Conservation (phyloP, 2,329 filamentous ascomycete species). For the Colletotrichum theobromicola region DNA sequence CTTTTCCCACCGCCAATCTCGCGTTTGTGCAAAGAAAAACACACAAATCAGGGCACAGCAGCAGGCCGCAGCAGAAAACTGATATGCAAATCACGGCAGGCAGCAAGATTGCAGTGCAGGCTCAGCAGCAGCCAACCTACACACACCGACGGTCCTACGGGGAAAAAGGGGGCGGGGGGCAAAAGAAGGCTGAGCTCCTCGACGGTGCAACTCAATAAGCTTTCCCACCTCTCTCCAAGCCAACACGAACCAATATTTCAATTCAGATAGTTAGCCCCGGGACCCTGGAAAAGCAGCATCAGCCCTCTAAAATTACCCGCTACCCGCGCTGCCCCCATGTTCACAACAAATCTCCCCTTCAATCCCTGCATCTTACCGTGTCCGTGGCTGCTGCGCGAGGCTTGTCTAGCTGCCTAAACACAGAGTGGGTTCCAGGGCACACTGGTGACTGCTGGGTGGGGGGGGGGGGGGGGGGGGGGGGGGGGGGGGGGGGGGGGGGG, state of each 20-base stretch:
- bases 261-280: neutral
- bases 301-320: neutral
- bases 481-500: too few relatives aligned
- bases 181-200: neutral
- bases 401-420: neutral
- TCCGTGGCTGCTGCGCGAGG: neutral
- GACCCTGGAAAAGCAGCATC: neutral
- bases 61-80: neutral
- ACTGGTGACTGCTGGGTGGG: neutral
- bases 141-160: neutral
- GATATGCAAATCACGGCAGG: neutral
- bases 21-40: neutral
- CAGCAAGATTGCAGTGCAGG: neutral
- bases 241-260: neutral
- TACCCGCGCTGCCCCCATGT: neutral
- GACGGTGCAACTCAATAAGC: neutral
- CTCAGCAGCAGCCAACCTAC: neutral
- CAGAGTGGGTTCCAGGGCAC: neutral
- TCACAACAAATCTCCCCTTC: neutral
- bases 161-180: neutral
- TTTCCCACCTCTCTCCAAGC: neutral
- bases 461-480: too few relatives aligned
- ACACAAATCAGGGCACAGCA: neutral
- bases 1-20: neutral
- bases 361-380: neutral